Conservation (phyloP, 129 eudicot species). For the Pittosporum tobira region DNA sequence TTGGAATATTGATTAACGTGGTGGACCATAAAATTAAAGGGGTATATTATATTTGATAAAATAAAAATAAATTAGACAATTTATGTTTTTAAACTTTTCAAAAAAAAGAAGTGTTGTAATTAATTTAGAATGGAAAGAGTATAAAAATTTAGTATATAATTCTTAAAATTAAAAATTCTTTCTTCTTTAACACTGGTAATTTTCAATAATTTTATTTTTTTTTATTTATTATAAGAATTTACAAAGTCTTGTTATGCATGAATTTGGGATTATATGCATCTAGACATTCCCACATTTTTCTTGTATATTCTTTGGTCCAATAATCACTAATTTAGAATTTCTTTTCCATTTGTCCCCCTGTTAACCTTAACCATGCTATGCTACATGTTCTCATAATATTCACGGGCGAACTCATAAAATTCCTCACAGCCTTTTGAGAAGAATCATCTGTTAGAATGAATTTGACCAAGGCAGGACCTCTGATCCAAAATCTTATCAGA, state of each 20-base stretch:
- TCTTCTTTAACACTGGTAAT: too few species aligned
- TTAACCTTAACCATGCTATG: background rate
- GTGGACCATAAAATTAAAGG: too few species aligned
- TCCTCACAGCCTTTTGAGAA: conserved; percentile 4
- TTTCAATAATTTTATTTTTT: too few species aligned
- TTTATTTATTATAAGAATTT: too few species aligned
- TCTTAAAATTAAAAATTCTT: too few species aligned
- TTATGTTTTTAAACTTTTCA: too few species aligned
- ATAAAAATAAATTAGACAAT: too few species aligned
- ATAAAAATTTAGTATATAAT: too few species aligned
- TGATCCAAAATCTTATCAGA: background rate
- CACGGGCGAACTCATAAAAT: background rate
- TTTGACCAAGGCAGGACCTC: conserved; percentile 4
- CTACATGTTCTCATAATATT: background rate
- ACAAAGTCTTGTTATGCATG: background rate
- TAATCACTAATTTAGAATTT: conserved; percentile 4
- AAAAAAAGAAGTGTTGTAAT: too few species aligned
- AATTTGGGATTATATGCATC: background rate
- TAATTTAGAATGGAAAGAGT: too few species aligned
- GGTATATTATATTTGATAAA: too few species aligned
- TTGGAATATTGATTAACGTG: too few species aligned
- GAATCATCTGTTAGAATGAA: conserved; percentile 5
- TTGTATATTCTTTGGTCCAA: background rate
- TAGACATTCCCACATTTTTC: background rate
- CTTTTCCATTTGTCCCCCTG: background rate